Percentiles rank a stretch among this genome's conserved stretches.
Evolutionary conservation across 352 stramenopile species (phyloP).

Genomic region (Pythium dissimile): DNA sequence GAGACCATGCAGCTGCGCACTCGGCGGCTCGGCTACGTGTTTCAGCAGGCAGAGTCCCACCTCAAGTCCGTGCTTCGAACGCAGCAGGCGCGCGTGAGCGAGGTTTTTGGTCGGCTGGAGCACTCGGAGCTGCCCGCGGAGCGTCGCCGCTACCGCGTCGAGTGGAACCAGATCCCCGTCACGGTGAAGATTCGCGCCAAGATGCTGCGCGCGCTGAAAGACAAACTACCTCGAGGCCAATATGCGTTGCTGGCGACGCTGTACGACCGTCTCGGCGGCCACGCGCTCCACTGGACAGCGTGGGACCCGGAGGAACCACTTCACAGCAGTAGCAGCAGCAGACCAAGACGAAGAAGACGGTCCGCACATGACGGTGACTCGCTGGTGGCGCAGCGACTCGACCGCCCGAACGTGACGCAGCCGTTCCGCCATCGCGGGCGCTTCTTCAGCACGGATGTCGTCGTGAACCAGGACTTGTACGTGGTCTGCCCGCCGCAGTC

Average conservation of each 20-base stretch:
- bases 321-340: neutral
- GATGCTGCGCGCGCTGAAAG: constrained; percentile 75
- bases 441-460: constrained; percentile 82
- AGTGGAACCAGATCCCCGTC: constrained; percentile 72
- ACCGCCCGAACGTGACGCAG: constrained; percentile 54
- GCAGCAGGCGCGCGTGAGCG: constrained; percentile 62
- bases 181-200: constrained; percentile 62
- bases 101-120: constrained; percentile 55
- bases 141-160: constrained; percentile 54
- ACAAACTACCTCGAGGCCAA: constrained; percentile 71
- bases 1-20: constrained; percentile 42
- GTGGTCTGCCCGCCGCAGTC: constrained; percentile 68
- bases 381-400: neutral
- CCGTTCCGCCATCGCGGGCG: constrained; percentile 77
- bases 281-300: constrained; percentile 71
- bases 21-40: constrained; percentile 59
- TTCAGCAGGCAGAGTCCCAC: constrained; percentile 62
- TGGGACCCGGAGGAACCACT: constrained; percentile 43
- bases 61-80: constrained; percentile 46
- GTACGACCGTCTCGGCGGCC: constrained; percentile 82
- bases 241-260: constrained; percentile 85
- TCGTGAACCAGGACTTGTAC: constrained; percentile 76
- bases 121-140: constrained; percentile 36
- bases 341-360: neutral
- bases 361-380: too few species aligned